Evolutionary conservation across 495 filamentous ascomycete genomes (phyloP), one percentile per base, ranked within the genome.

Genomic region (Hypomontagnella monticulosa): DNA sequence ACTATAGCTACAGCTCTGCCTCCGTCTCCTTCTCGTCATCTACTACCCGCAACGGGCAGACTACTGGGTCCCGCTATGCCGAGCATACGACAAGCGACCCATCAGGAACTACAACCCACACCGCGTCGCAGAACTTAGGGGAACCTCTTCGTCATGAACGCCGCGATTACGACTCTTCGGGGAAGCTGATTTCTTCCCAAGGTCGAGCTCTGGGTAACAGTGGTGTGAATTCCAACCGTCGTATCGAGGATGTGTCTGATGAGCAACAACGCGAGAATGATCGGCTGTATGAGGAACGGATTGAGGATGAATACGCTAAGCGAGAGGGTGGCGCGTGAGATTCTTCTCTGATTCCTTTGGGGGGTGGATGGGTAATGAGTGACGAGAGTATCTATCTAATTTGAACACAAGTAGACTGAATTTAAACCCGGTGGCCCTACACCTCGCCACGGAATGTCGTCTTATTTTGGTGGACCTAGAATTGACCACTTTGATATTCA

Each of bases 281-380:
- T 59, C 78, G 78, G 19, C 57, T 83, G 12, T 92, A 91, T 50
- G 85, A 89, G 70, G 88, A 91, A 77, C 77, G 83, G n/a, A 91
- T 90, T 62, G 87, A 90, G 79, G 89, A 91, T 38, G 88, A 92
- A 74, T 91, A 92, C 72, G 88, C 89, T n/a, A 91, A 91, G 81
- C 75, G 88, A 46, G 89, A 91, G 65, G 88, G 89, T 0, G 88
- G 89, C 37, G 87, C 88, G 27, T 91, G 70, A 57, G 53, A n/a
- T n/a, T n/a, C n/a, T n/a, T n/a, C 2, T 18, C 12, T 11, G 34
- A 10, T 18, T 54, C 9, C 18, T n/a, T 37, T 12, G 0, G 30
- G 36, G 23, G 40, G 33, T n/a, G 10, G 46, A 33, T 32, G 20
- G 15, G 23, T 27, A 27, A 27, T 27, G 23, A 6, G 2, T 27